Conservation (phyloP, 2,329 filamentous ascomycete species). For the Colletotrichum sp. region DNA sequence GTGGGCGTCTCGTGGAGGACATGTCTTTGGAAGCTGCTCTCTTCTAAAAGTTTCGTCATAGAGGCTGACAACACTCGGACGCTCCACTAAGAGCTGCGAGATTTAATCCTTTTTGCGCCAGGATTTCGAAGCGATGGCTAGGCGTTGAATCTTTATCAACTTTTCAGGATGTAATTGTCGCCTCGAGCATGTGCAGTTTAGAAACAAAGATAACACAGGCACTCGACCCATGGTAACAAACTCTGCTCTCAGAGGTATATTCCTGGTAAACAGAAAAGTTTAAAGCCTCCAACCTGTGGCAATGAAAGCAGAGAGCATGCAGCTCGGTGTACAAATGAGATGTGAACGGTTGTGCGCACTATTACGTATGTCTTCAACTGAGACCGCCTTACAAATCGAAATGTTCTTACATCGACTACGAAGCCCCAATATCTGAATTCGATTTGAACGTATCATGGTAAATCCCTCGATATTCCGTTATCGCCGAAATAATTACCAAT, state of each 20-base stretch:
- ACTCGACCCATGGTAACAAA: neutral
- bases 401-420: neutral
- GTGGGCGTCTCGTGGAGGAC: too few species aligned
- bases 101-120: too few species aligned
- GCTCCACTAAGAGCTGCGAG: too few species aligned
- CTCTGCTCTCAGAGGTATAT: neutral
- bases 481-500: neutral
- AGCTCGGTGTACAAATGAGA: too few species aligned
- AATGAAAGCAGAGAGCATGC: too few species aligned
- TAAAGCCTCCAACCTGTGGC: too few species aligned
- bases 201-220: neutral
- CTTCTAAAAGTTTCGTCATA: too few species aligned
- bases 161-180: too few species aligned
- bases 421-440: neutral
- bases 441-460: neutral
- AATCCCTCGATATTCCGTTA: neutral
- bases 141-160: too few species aligned
- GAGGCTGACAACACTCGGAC: too few species aligned
- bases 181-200: neutral
- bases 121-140: too few species aligned
- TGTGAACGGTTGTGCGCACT: neutral
- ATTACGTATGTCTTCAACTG: neutral
- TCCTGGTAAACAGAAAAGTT: neutral
- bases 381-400: neutral
- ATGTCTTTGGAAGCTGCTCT: too few species aligned